Conservation (phyloP, 768 basidiomycete genomes). For the Suillus weaverae region DNA sequence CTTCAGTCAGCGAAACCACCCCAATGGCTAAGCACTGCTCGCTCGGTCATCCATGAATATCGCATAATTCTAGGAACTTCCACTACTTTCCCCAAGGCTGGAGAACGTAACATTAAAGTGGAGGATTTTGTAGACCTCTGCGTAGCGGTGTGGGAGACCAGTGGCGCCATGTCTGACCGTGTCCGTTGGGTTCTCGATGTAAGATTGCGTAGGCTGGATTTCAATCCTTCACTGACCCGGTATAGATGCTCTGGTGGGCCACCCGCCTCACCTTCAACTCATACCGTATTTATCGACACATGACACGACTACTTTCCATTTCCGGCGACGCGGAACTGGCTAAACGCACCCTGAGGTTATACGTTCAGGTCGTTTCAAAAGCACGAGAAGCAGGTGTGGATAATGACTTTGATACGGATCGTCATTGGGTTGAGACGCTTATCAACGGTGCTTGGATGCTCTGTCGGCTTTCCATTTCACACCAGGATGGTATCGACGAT, state of each 20-base stretch:
- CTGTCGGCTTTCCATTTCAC: constrained; percentile 48
- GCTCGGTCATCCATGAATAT: constrained; percentile 70
- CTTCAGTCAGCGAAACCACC: constrained; percentile 35
- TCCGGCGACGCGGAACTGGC: constrained; percentile 63
- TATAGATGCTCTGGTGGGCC: constrained; percentile 89
- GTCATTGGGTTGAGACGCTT: constrained; percentile 74
- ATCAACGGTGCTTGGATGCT: constrained; percentile 79
- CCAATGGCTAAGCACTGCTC: constrained; percentile 64
- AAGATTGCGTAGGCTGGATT: constrained; percentile 22
- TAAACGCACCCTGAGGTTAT: constrained; percentile 74
- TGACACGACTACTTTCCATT: constrained; percentile 70
- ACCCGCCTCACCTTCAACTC: constrained; percentile 94
- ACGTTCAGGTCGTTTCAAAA: constrained; percentile 83
- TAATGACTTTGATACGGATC: constrained; percentile 61
- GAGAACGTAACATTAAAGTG: constrained; percentile 73
- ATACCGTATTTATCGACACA: constrained; percentile 79
- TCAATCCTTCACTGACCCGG: neutral
- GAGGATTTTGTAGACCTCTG: constrained; percentile 83
- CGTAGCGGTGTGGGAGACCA: constrained; percentile 79
- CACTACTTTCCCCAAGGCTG: constrained; percentile 80
- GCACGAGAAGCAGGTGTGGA: constrained; percentile 56
- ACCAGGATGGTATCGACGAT: constrained; percentile 53
- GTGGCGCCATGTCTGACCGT: constrained; percentile 59
- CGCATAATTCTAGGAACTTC: constrained; percentile 63
- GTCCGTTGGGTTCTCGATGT: constrained; percentile 84